Evolutionary conservation across 768 basidiomycete species (phyloP).

Genomic region (Lentinula boryana): DNA sequence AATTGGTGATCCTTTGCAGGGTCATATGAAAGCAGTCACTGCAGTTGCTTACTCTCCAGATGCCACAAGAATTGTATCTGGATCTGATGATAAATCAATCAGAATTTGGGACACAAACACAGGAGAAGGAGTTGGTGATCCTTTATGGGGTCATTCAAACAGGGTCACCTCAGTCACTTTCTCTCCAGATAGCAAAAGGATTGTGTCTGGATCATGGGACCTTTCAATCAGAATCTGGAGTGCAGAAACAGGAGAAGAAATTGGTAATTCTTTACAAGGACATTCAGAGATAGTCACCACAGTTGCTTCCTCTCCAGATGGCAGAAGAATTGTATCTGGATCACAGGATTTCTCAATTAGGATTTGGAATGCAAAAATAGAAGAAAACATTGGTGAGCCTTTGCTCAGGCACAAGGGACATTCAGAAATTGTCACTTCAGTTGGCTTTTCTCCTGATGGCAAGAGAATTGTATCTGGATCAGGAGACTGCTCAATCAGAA

Average conservation of each 20-base stretch:
- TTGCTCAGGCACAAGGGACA: background rate
- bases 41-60: background rate
- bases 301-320: background rate
- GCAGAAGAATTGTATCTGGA: background rate
- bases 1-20: too few relatives aligned
- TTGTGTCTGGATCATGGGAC: background rate
- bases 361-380: background rate
- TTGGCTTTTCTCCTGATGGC: background rate
- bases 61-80: background rate
- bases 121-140: background rate
- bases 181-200: background rate
- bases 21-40: background rate
- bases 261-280: too few relatives aligned
- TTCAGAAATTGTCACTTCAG: background rate
- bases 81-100: background rate
- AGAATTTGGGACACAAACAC: background rate
- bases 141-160: background rate
- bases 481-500: too few relatives aligned
- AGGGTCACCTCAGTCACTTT: background rate
- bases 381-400: background rate
- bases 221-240: background rate
- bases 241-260: conserved; percentile 18
- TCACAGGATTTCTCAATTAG: background rate
- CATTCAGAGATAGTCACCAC: too few relatives aligned
- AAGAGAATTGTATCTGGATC: background rate